Base-by-base conservation (phyloP, 805 yeast species). In the Kregervanrija delftensis region DNA sequence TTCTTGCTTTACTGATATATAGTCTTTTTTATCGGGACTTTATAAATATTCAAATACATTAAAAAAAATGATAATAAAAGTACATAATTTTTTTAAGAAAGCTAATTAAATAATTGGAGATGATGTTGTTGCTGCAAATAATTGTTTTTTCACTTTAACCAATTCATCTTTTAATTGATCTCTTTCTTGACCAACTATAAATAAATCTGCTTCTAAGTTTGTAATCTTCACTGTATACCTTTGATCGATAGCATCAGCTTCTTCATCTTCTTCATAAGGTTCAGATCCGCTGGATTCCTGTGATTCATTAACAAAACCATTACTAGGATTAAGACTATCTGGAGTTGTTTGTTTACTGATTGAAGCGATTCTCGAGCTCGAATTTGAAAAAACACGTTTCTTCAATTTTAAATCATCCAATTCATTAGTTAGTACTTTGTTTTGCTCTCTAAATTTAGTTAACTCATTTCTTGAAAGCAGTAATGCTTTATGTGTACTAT, bases 121-220 rank as follows among this genome's bases (percentile, higher is more conserved):
- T 11, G 35, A 16, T 15, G 40, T 15, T 12, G 17, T 11, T 22
- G 28, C 28, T 6, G 28, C 28, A 22, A 22, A 59, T 47, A 83
- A 63, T 53, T 76, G 76, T 59, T 83, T 83, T 64, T 83, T 82
- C 58, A 83, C 65, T 0, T 68, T 54, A 31, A 77, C 59, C 12
- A 81, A 76, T 47, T 73, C 80, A 16, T 79, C 83, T 57, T 79
- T 82, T 60, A 86, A 68, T 54, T 81, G 84, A 57, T 88, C 93
- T 51, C 95, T 74, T 64, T 88, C 96, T 64, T 87, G 91, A 55
- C 80, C 81, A 51, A 83, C 74, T 45, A 88, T 84, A 55, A 76
- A 83, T 51, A 88, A 68, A 59, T 87, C 95, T 4, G 96, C 96
- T 56, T 86, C 86, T 54, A 88, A 66, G 54, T 88, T 96, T 54